Evolutionary conservation across 768 basidiomycete genomes (phyloP).

Genomic region (Artomyces pyxidatus): DNA sequence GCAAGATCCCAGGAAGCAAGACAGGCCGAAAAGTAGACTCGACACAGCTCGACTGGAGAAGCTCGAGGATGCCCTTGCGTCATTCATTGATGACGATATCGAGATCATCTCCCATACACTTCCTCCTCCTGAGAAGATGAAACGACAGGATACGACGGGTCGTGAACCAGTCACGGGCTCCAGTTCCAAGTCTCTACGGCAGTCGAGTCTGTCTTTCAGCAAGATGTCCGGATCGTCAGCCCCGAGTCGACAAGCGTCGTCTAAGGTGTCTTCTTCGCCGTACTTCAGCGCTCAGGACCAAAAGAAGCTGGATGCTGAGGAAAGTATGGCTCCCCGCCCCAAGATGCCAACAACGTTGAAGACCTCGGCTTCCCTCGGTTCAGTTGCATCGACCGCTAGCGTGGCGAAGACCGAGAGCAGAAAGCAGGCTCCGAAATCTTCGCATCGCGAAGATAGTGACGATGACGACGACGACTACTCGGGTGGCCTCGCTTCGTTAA

Average conservation of each 20-base stretch:
- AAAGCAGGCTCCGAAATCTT: constrained; percentile 28
- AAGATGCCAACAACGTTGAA: constrained; percentile 32
- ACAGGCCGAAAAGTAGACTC: constrained; percentile 41
- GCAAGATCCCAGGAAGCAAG: constrained; percentile 30
- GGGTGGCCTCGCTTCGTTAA: constrained; percentile 19
- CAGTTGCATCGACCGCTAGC: background rate
- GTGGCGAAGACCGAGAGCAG: background rate
- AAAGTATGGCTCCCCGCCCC: constrained; percentile 26
- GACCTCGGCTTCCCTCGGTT: constrained; percentile 6
- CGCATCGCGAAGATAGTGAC: constrained; percentile 37
- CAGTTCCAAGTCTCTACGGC: background rate
- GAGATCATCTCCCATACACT: constrained; percentile 39
- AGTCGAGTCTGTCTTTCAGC: too few species aligned
- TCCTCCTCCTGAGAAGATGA: constrained; percentile 1
- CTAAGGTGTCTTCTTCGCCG: constrained; percentile 9
- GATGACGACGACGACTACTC: constrained; percentile 32
- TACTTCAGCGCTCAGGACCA: constrained; percentile 25
- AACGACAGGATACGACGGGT: background rate
- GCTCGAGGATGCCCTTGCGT: constrained; percentile 57
- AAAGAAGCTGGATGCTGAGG: constrained; percentile 28
- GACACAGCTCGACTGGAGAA: constrained; percentile 51
- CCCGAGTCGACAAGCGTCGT: background rate
- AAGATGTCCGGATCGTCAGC: background rate
- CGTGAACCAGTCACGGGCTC: constrained; percentile 30
- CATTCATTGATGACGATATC: constrained; percentile 58